Evolutionary conservation across 1,284 basidiomycete genomes (phyloP).

Genomic region (Malassezia yamatoensis): DNA sequence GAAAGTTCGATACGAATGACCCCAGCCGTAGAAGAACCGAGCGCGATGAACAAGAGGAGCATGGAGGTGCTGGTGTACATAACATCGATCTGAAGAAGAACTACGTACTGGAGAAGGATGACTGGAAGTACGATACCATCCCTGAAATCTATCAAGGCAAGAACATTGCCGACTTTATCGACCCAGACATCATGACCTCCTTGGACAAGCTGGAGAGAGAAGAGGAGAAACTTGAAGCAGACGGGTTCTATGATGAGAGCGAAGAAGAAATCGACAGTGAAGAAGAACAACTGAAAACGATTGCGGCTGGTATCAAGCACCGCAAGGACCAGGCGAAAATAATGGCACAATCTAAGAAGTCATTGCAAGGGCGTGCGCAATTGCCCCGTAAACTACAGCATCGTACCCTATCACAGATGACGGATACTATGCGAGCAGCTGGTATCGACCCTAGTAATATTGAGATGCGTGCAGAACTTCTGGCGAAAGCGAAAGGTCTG

Average conservation of each 20-base stretch:
- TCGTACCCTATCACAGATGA: constrained; percentile 77
- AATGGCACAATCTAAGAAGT: constrained; percentile 73
- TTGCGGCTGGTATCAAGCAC: constrained; percentile 58
- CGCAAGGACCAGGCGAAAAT: constrained; percentile 62
- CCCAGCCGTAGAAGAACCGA: constrained; percentile 37
- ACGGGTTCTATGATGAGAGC: constrained; percentile 87
- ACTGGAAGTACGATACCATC: constrained; percentile 91
- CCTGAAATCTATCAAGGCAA: constrained; percentile 97
- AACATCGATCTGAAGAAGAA: constrained; percentile 56
- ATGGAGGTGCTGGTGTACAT: constrained; percentile 46
- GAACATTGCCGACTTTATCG: constrained; percentile 97
- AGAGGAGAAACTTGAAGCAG: constrained; percentile 81
- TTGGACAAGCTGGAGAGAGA: constrained; percentile 94
- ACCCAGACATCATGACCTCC: constrained; percentile 94
- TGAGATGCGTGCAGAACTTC: constrained; percentile 70
- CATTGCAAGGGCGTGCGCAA: constrained; percentile 75
- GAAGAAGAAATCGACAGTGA: constrained; percentile 71
- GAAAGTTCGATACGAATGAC: constrained; percentile 41
- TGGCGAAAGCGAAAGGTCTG: constrained; percentile 65
- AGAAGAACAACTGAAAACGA: constrained; percentile 69
- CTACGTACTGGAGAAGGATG: constrained; percentile 77
- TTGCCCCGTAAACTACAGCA: constrained; percentile 65
- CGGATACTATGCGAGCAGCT: constrained; percentile 66
- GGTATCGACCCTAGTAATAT: constrained; percentile 82
- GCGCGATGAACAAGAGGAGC: constrained; percentile 44